These are phyloP conservation scores for Penicillium sp. DNA, from an alignment of 2,329 filamentous ascomycete genomes.

Conservation along the genomic window DNA sequence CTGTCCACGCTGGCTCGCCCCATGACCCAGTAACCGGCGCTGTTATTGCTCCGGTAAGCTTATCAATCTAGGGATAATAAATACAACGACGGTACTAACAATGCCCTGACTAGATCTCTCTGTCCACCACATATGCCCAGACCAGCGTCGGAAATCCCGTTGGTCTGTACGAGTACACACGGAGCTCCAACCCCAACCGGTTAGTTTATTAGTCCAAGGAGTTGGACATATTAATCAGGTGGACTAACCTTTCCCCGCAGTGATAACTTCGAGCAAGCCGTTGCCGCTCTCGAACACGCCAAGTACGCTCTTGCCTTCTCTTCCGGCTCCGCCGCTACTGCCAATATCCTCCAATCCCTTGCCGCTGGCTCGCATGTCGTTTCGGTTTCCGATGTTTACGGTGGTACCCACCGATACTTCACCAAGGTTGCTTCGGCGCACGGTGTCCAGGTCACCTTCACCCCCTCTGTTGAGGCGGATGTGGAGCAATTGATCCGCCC, in stretches of 20 bases:
- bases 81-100: slow-evolving; percentile 11
- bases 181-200: slow-evolving; percentile 90
- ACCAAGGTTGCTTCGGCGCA: slow-evolving; percentile 95
- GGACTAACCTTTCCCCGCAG: slow-evolving; percentile 40
- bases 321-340: slow-evolving; percentile 90
- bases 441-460: slow-evolving; percentile 91
- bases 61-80: neutral
- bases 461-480: slow-evolving; percentile 85
- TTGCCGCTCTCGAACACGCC: slow-evolving; percentile 89
- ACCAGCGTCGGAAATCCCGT: slow-evolving; percentile 80
- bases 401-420: slow-evolving; percentile 97
- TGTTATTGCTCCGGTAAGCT: slow-evolving; percentile 76
- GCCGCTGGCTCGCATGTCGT: slow-evolving; percentile 90
- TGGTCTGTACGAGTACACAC: slow-evolving; percentile 87
- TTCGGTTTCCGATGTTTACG: slow-evolving; percentile 96
- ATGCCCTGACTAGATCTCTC: slow-evolving; percentile 63
- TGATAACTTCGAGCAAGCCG: slow-evolving; percentile 86
- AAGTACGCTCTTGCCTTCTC: slow-evolving; percentile 91
- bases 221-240: neutral
- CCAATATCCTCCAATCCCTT: slow-evolving; percentile 87
- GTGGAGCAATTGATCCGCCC: slow-evolving; percentile 79
- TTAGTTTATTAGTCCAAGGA: slow-evolving; percentile 28
- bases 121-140: slow-evolving; percentile 97
- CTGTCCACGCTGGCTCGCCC: slow-evolving; percentile 88
- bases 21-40: slow-evolving; percentile 90